phyloP scores from a whole-genome alignment of 225 moss, liverwort and hornwort genomes.

The Pseudisothecium myosuroides region DNA sequence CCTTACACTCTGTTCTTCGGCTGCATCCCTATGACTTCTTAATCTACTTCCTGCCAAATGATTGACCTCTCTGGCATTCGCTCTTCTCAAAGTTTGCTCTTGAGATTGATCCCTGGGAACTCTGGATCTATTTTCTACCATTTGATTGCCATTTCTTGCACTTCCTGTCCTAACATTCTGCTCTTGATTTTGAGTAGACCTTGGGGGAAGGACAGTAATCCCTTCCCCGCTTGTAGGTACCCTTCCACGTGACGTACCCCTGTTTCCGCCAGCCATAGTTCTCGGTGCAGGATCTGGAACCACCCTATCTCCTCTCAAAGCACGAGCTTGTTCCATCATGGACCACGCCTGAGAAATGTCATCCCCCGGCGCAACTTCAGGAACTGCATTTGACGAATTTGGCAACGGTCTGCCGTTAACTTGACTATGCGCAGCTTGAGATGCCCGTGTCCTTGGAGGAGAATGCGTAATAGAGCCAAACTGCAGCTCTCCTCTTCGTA shows the following conservation, averaged over 20 bases:
- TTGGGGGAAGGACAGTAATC: not conserved
- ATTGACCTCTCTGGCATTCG: conserved; percentile 17
- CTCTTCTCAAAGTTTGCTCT: conserved; percentile 10
- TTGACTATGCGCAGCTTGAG: conserved; percentile 17
- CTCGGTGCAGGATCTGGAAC: conserved; percentile 8
- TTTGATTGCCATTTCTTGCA: conserved; percentile 14
- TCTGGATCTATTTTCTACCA: conserved; percentile 18
- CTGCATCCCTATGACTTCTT: not conserved
- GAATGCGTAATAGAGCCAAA: conserved; percentile 33
- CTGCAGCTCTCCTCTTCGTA: conserved; percentile 61
- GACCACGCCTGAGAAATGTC: conserved; percentile 73
- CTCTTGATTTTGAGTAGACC: conserved; percentile 18
- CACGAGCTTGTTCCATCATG: conserved; percentile 69
- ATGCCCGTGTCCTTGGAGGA: conserved; percentile 23
- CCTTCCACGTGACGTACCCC: conserved; percentile 24
- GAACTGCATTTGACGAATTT: conserved; percentile 8
- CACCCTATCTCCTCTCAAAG: conserved; percentile 27
- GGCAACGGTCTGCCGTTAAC: conserved; percentile 1
- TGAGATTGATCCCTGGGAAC: conserved; percentile 2
- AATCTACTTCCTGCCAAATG: conserved; percentile 15
- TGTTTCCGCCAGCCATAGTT: conserved; percentile 20
- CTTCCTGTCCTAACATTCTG: not conserved
- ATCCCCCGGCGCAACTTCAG: conserved; percentile 8
- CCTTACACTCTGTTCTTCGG: conserved; percentile 6
- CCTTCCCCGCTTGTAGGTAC: not conserved